Evolutionary conservation across 2,329 filamentous ascomycete species (phyloP), one percentile per base, ranked within the genome.

Genomic region (Pseudocercospora ulei): DNA sequence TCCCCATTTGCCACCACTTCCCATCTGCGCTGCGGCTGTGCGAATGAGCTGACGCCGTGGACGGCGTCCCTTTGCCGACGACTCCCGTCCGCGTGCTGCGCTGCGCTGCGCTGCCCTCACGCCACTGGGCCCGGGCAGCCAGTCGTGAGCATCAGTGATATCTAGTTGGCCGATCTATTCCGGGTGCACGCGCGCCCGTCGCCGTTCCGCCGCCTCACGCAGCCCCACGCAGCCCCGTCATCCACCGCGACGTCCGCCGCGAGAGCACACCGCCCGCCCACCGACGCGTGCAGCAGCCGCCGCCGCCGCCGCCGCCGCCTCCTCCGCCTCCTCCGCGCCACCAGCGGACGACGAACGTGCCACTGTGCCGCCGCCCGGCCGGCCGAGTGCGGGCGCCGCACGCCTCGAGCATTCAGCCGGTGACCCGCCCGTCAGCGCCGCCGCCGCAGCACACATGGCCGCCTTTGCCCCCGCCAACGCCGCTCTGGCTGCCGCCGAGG

Each of bases 391-490:
- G 27, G 14, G 28, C 24, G 51, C 50, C 37, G 39, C 49, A 50
- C 47, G 44, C 31, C 36, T 37, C 26, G 43, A 41, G 47, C 45
- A 36, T 44, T 44, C 35, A 46, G 40, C 49, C 39, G 44, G 31
- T 34, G 20, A 33, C 30, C 40, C 41, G 38, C 26, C 38, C 36
- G 24, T 16, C 24, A 35, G 19, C 23, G 37, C 23, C 31, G 16
- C 22, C 14, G 41, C 33, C 37, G 37, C 26, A 25, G 27, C 13
- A 34, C 48, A 51, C 36, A 56, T 55, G 52, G 53, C 51, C 35
- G 40, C 50, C 12, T 79, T 57, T 67, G 70, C 55, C 20, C 39
- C 52, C 16, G 46, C 52, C 30, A 48, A 53, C 29, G 42, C 35
- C 31, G 38, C 22, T 33, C 41, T 43, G 16, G 24, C 34, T 37